Evolutionary conservation across 139 green algal genomes (phyloP).

Genomic region (Asterochloris erici): DNA sequence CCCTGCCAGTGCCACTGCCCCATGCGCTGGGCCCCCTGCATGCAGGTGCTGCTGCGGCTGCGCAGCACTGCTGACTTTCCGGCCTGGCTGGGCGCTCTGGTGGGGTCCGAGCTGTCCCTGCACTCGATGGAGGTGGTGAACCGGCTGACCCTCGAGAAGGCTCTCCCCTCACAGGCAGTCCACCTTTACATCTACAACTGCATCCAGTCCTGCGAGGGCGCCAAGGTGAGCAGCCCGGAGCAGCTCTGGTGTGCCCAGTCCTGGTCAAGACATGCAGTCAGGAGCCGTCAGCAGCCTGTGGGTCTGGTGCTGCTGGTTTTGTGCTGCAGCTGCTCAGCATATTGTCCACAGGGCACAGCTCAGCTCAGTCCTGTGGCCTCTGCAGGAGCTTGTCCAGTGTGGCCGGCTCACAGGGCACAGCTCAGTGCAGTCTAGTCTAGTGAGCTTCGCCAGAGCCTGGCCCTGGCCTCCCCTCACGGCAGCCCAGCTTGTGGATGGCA

Average conservation of each 20-base stretch:
- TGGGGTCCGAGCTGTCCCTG: conserved; percentile 66
- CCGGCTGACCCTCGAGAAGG: conserved; percentile 59
- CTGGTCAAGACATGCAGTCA: background rate
- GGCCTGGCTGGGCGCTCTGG: conserved; percentile 47
- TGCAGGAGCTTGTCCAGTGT: too few relatives aligned
- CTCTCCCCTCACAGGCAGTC: conserved; percentile 75
- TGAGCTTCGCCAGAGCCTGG: too few relatives aligned
- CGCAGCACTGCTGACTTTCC: conserved; percentile 12
- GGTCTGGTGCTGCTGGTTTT: too few relatives aligned
- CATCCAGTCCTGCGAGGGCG: conserved; percentile 71
- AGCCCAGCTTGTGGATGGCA: background rate
- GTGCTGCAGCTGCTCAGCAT: too few relatives aligned
- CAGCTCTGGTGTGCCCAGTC: background rate
- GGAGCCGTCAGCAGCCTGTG: too few relatives aligned
- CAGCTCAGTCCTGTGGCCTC: too few relatives aligned
- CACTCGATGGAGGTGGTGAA: conserved; percentile 92
- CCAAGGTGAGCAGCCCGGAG: conserved; percentile 16
- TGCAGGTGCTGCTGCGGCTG: conserved; percentile 37
- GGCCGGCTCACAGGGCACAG: too few relatives aligned
- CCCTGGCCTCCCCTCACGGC: background rate
- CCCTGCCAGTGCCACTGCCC: background rate
- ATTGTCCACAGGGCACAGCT: too few relatives aligned
- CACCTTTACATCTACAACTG: conserved; percentile 88
- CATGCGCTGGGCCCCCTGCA: background rate
- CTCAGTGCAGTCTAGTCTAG: too few relatives aligned